These are phyloP conservation scores for Margaritispora aquatica DNA, from an alignment of 495 filamentous ascomycete species.

Conservation along the genomic window DNA sequence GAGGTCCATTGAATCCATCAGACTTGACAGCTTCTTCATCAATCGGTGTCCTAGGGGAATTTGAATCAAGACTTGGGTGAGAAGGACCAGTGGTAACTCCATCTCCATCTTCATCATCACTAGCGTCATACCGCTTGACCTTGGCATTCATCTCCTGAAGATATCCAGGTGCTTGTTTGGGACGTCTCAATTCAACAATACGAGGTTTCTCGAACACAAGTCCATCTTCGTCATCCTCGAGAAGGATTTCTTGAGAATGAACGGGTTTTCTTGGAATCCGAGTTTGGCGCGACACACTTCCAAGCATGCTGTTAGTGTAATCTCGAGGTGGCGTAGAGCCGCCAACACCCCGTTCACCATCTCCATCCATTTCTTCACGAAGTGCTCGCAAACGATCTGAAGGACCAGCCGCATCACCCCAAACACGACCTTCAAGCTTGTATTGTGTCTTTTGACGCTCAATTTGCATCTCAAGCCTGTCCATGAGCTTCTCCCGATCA, in stretches of 20 bases:
- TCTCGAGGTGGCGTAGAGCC: constrained; percentile 32
- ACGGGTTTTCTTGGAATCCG: constrained; percentile 53
- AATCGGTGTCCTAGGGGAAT: constrained; percentile 62
- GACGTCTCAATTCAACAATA: constrained; percentile 61
- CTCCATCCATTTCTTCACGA: constrained; percentile 89
- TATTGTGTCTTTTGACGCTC: constrained; percentile 97
- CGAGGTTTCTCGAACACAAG: constrained; percentile 60
- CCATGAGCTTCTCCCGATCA: constrained; percentile 87
- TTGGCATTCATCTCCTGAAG: constrained; percentile 74
- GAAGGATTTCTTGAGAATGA: constrained; percentile 32
- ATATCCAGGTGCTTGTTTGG: constrained; percentile 69
- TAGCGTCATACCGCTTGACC: constrained; percentile 64
- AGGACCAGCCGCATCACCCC: constrained; percentile 75
- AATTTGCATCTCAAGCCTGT: constrained; percentile 85
- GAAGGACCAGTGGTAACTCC: constrained; percentile 72
- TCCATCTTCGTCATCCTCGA: constrained; percentile 40
- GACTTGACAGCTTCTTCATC: constrained; percentile 42
- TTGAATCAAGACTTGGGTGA: constrained; percentile 67
- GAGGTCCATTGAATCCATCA: constrained; percentile 33
- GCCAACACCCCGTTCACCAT: constrained; percentile 25
- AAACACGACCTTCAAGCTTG: constrained; percentile 92
- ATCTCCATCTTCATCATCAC: constrained; percentile 65
- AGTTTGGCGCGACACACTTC: constrained; percentile 55
- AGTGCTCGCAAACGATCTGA: constrained; percentile 89
- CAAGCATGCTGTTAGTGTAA: constrained; percentile 51